Percentiles rank a stretch among this genome's conserved stretches.
Evolutionary conservation across 1,284 basidiomycete genomes (phyloP).

Genomic region (Cryptococcus maquisensis): DNA sequence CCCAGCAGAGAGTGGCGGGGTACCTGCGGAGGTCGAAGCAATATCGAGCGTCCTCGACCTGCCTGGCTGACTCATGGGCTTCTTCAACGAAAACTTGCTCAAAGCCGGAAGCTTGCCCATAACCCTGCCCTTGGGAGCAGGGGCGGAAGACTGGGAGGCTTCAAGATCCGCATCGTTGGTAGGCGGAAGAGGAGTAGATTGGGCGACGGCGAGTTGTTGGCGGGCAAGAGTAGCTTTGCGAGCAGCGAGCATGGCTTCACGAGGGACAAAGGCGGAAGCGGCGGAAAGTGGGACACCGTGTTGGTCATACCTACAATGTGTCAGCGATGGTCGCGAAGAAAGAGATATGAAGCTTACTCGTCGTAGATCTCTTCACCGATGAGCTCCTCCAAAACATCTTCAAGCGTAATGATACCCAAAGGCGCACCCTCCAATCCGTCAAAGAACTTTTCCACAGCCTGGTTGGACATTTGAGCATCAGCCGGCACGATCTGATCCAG

Average conservation of each 20-base stretch:
- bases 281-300: conserved; percentile 23
- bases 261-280: conserved; percentile 32
- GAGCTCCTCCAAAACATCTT: conserved; percentile 86
- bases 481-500: conserved; percentile 77
- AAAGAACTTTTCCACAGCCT: conserved; percentile 68
- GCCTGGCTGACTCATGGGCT: conserved; percentile 26
- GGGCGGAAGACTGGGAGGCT: not conserved
- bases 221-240: conserved; percentile 31
- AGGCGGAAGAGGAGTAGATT: conserved; percentile 19
- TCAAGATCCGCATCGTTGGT: conserved; percentile 23
- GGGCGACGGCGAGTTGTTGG: conserved; percentile 20
- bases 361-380: conserved; percentile 88
- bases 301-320: conserved; percentile 23
- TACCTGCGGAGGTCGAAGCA: conserved; percentile 1
- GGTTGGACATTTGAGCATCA: conserved; percentile 69
- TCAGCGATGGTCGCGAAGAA: not conserved
- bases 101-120: conserved; percentile 29
- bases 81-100: conserved; percentile 24
- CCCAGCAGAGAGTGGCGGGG: not conserved
- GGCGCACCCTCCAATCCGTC: conserved; percentile 68
- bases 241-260: conserved; percentile 31
- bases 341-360: conserved; percentile 56
- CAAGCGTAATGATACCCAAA: conserved; percentile 86
- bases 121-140: conserved; percentile 1
- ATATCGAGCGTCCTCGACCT: conserved; percentile 11